Percentiles rank a stretch among this genome's conserved stretches.
Evolutionary conservation across 805 yeast genomes (phyloP).

Genomic region (Monosporozyma siamensis): DNA sequence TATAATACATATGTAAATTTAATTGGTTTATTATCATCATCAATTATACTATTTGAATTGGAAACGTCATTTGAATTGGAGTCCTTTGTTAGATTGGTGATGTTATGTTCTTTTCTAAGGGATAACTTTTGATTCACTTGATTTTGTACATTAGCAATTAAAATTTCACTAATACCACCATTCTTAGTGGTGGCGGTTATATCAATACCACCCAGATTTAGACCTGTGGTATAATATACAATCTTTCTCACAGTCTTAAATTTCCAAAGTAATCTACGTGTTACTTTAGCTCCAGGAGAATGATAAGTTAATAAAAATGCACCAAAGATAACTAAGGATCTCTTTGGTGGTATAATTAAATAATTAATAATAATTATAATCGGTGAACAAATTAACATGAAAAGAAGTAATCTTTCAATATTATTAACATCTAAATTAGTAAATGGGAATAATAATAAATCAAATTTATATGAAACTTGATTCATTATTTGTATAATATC

Average conservation of each 20-base stretch:
- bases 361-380: conserved; percentile 61
- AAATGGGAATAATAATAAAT: conserved; percentile 71
- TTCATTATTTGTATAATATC: conserved; percentile 73
- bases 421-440: conserved; percentile 73
- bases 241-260: conserved; percentile 57
- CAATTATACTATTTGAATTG: not conserved
- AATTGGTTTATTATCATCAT: conserved; percentile 37
- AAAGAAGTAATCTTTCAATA: conserved; percentile 67
- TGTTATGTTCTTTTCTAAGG: too few species aligned
- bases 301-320: conserved; percentile 67
- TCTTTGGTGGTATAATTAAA: conserved; percentile 62
- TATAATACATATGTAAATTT: conserved; percentile 85
- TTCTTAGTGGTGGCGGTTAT: too few species aligned
- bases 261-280: conserved; percentile 80
- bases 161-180: conserved; percentile 26
- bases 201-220: conserved; percentile 54
- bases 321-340: conserved; percentile 51
- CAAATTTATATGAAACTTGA: conserved; percentile 64
- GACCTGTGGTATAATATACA: conserved; percentile 77
- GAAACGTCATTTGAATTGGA: too few species aligned
- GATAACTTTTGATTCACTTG: conserved; percentile 31
- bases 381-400: conserved; percentile 82
- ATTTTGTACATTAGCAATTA: conserved; percentile 36
- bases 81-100: too few species aligned
- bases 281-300: conserved; percentile 74